Base-by-base conservation (phyloP, 2,329 filamentous ascomycete species). In the Colletotrichum musicola region DNA sequence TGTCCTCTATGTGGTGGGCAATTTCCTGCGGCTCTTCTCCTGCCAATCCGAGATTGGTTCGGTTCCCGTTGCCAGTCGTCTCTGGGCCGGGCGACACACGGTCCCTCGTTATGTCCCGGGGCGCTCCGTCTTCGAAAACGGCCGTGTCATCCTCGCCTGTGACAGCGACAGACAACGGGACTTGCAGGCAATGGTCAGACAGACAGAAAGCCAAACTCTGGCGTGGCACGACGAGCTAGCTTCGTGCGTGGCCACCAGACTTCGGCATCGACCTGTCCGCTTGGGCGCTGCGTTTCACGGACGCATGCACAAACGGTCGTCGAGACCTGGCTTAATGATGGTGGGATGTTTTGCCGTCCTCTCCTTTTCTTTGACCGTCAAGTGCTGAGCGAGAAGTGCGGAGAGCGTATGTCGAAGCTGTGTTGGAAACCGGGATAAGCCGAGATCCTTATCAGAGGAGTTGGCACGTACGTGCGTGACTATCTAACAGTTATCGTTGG, bases 241-340 rank as follows among this genome's bases (percentile, higher is more conserved):
- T 6, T 54, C 61, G 22, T 54, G 53, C 57, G 30, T 49, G 63
- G 40, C 20, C 42, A 22, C 7, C 61, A 49, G 27, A 18, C 61
- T 20, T 54, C 38, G 49, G 42, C 22, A 64, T 40, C 55, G 20
- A 25, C 40, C 22, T 22, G 25, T 51, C 40, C 44, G 61, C 47
- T 49, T 47, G 54, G 38, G 54, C 61, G 20, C 30, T 59, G n/a
- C 10, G 64, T 68, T 64, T 68, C 61, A 49, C 27, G 22, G 14
- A 13, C 22, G 20, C 25, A 30, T 51, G 53, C 64, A 51, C 46
- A n/a, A 4, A 25, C 44, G 40, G 40, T n/a, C 16, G 18, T 35
- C 25, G 53, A 14, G 40, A 46, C 27, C 14, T 27, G 25, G 35
- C 35, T 42, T 14, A 42, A 13, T 42, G 40, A 4, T 42, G 13